A percentile compares a stretch with the other conserved stretches of the same genome.
Evolutionary conservation across 202 grass and related monocot genomes (phyloP).

Genomic region (Panicum hallii): DNA sequence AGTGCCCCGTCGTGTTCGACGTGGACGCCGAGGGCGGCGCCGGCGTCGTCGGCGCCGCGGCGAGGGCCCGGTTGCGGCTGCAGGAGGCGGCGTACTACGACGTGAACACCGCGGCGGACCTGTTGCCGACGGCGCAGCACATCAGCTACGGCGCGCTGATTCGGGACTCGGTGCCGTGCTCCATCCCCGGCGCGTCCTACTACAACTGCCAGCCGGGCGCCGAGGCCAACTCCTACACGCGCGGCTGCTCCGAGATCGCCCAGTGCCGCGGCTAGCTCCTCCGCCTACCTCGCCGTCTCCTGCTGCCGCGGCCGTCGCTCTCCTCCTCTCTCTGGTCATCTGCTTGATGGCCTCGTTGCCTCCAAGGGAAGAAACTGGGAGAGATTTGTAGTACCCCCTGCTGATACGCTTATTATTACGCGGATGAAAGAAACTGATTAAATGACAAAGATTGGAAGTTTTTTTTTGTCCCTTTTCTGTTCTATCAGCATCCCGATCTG

Average conservation of each 20-base stretch:
- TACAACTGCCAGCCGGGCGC: constrained; percentile 70
- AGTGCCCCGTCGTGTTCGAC: constrained; percentile 35
- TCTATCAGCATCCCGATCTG: not conserved
- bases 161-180: constrained; percentile 62
- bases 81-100: constrained; percentile 2
- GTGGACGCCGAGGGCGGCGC: not conserved
- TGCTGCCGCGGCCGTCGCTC: not conserved
- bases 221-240: constrained; percentile 65
- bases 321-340: not conserved
- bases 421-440: not conserved
- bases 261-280: constrained; percentile 50
- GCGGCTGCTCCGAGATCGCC: constrained; percentile 67
- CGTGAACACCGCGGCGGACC: not conserved
- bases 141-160: constrained; percentile 55
- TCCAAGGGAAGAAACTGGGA: not conserved
- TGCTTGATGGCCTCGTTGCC: not conserved
- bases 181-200: constrained; percentile 60
- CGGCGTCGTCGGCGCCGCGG: not conserved
- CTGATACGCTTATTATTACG: not conserved
- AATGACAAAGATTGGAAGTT: not conserved
- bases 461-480: too few species aligned
- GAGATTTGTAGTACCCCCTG: not conserved
- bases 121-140: constrained; percentile 38
- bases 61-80: constrained; percentile 16
- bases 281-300: not conserved